Conservation (phyloP, 495 filamentous ascomycete species). For the Xylaria flabelliformis region DNA sequence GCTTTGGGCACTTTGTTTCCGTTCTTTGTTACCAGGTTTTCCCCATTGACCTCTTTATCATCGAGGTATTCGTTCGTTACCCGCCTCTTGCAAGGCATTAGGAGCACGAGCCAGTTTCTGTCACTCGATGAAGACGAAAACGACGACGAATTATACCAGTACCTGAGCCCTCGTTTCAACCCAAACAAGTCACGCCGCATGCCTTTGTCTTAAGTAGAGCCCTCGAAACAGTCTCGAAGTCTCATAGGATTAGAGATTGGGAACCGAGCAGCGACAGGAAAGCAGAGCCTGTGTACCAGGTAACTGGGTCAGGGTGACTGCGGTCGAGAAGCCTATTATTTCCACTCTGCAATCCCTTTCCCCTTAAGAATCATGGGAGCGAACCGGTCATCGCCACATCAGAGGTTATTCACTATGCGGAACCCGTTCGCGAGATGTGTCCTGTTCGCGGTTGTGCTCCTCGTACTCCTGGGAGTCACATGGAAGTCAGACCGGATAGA, state of each 20-base stretch:
- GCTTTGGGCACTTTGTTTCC: constrained; percentile 17
- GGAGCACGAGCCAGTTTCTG: not conserved
- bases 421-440: constrained; percentile 52
- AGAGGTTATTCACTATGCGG: constrained; percentile 51
- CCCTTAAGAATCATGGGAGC: constrained; percentile 45
- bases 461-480: constrained; percentile 44
- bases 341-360: constrained; percentile 30
- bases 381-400: constrained; percentile 44
- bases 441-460: constrained; percentile 43
- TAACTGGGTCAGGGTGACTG: constrained; percentile 21
- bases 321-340: constrained; percentile 26
- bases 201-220: not conserved
- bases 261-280: constrained; percentile 3
- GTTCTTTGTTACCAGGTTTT: constrained; percentile 24
- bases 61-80: constrained; percentile 30
- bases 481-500: constrained; percentile 48
- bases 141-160: constrained; percentile 13
- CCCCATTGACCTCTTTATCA: constrained; percentile 17
- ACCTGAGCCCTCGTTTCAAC: constrained; percentile 3
- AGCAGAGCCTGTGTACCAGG: constrained; percentile 6
- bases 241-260: constrained; percentile 1
- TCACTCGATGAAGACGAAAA: constrained; percentile 3
- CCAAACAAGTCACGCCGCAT: not conserved
- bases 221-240: not conserved
- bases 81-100: constrained; percentile 7